These are phyloP conservation scores for Phytophthora aleatoria DNA, from an alignment of 352 stramenopile genomes.

Conservation along the genomic window DNA sequence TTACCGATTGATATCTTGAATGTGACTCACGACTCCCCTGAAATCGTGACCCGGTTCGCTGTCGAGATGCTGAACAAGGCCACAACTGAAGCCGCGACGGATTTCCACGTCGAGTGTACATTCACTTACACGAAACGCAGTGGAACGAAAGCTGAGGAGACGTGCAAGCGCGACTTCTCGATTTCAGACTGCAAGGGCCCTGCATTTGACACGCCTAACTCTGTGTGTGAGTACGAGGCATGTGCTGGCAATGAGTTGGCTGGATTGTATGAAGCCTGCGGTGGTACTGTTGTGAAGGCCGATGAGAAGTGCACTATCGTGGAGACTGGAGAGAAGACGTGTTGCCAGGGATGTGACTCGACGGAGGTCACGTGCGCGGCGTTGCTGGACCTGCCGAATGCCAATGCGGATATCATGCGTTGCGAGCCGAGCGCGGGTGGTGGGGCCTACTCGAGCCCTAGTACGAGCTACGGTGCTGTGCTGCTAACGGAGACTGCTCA, in stretches of 20 bases:
- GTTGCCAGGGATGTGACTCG: conserved; percentile 49
- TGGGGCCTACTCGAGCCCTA: conserved; percentile 22
- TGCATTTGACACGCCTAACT: conserved; percentile 48
- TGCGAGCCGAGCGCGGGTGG: conserved; percentile 40
- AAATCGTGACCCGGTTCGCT: conserved; percentile 60
- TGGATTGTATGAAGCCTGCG: conserved; percentile 57
- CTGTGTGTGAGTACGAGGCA: conserved; percentile 44
- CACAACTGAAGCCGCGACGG: conserved; percentile 42
- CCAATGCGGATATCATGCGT: conserved; percentile 53
- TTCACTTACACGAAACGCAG: conserved; percentile 61
- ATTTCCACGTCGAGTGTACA: conserved; percentile 50
- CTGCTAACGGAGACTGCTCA: conserved; percentile 32
- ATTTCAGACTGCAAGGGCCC: conserved; percentile 67
- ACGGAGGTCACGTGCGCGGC: conserved; percentile 41
- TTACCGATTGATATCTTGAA: conserved; percentile 42
- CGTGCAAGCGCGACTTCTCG: conserved; percentile 48
- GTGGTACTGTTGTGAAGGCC: conserved; percentile 35
- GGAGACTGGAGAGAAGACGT: conserved; percentile 36
- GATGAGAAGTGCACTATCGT: conserved; percentile 32
- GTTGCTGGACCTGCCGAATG: conserved; percentile 48
- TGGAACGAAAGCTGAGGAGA: conserved; percentile 36
- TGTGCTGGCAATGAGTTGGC: conserved; percentile 34
- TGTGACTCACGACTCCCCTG: conserved; percentile 31
- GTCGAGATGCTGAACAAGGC: conserved; percentile 54
- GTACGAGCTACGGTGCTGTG: conserved; percentile 26